phyloP scores from a whole-genome alignment of 352 stramenopile genomes.

The Phytophthora brassicae region DNA sequence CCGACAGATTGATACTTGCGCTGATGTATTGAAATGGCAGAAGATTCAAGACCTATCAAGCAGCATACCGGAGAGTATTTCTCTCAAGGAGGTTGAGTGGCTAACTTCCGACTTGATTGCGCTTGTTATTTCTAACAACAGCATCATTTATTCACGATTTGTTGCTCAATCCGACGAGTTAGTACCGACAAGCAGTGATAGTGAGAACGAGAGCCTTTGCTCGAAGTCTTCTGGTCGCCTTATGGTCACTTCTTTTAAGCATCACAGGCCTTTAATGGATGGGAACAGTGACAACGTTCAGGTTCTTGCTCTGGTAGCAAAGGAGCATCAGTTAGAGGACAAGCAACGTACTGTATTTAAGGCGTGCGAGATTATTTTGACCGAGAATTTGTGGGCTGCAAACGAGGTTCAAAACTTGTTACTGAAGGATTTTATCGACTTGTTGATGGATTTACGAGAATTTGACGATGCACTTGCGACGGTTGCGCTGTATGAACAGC shows the following conservation, averaged over 20 bases:
- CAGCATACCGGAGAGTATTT: neutral
- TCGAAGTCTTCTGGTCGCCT: constrained; percentile 19
- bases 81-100: constrained; percentile 29
- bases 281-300: neutral
- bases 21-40: constrained; percentile 62
- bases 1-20: constrained; percentile 64
- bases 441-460: constrained; percentile 34
- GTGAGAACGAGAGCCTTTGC: too few species aligned
- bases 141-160: constrained; percentile 24
- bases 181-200: too few species aligned
- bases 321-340: neutral
- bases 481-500: constrained; percentile 17
- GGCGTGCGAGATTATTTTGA: constrained; percentile 24
- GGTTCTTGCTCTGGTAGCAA: constrained; percentile 13
- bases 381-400: constrained; percentile 12
- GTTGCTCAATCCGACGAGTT: constrained; percentile 13
- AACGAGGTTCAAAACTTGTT: constrained; percentile 24
- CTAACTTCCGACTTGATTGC: constrained; percentile 28
- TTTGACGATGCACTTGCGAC: constrained; percentile 46
- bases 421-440: constrained; percentile 38
- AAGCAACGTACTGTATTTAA: constrained; percentile 5
- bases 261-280: constrained; percentile 12
- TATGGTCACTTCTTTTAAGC: constrained; percentile 1
- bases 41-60: constrained; percentile 18
- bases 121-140: constrained; percentile 21